Percentiles rank a stretch among this genome's conserved stretches.
Conservation (phyloP, 1,284 basidiomycete species). For the Ceratorhiza oryzae-sativae region DNA sequence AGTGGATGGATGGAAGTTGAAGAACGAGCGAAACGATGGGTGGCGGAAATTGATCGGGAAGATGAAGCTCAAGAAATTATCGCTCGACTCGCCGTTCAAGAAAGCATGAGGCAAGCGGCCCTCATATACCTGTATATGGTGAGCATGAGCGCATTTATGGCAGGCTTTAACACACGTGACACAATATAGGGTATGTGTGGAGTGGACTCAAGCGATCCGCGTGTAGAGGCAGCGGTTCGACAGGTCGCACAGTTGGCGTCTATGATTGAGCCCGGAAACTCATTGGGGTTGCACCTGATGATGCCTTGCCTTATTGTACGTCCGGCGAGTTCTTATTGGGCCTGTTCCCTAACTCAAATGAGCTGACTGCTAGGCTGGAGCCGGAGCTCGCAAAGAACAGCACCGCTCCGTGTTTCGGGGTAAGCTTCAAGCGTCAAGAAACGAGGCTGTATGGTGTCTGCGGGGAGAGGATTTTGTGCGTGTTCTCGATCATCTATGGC, state of each 20-base stretch:
- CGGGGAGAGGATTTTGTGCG: slow-evolving; percentile 9
- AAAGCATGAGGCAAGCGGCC: slow-evolving; percentile 8
- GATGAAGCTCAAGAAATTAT: not conserved
- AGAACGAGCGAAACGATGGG: not conserved
- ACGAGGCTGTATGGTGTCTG: not conserved
- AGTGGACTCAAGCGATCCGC: not conserved
- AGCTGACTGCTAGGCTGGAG: not conserved
- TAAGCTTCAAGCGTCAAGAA: slow-evolving; percentile 4
- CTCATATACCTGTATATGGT: slow-evolving; percentile 22
- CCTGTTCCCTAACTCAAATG: not conserved
- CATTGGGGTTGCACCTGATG: slow-evolving; percentile 11
- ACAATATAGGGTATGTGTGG: slow-evolving; percentile 12
- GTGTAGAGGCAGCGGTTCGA: slow-evolving; percentile 5
- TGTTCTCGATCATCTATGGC: slow-evolving; percentile 19
- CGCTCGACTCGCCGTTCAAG: slow-evolving; percentile 8
- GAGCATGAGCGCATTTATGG: too few species aligned
- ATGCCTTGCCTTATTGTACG: slow-evolving; percentile 8
- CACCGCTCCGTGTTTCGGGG: slow-evolving; percentile 5
- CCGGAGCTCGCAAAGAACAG: slow-evolving; percentile 7
- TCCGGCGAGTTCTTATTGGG: not conserved
- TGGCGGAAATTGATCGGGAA: not conserved
- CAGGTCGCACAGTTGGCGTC: not conserved
- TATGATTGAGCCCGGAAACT: not conserved
- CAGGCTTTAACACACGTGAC: not conserved
- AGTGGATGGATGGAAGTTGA: not conserved